Evolutionary conservation across 768 basidiomycete genomes (phyloP).

Genomic region (Goffeauzyma gilvescens): DNA sequence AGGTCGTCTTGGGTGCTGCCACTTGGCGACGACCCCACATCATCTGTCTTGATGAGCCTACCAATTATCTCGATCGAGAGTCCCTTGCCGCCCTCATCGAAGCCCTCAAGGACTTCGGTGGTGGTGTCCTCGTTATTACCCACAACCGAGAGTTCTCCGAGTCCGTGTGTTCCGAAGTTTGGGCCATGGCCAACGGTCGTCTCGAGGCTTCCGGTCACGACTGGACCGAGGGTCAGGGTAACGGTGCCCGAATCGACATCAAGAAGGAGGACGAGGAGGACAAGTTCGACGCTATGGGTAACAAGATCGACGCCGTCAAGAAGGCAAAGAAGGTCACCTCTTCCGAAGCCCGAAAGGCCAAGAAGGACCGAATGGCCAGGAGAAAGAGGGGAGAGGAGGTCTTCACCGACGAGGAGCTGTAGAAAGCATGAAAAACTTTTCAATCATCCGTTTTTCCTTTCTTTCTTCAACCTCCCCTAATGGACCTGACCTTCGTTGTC

Average conservation of each 20-base stretch:
- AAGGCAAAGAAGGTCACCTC: conserved; percentile 61
- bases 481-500: too few relatives aligned
- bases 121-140: conserved; percentile 92
- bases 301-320: conserved; percentile 73
- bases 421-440: too few relatives aligned
- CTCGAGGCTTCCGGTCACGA: conserved; percentile 96
- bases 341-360: conserved; percentile 67
- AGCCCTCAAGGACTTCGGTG: conserved; percentile 92
- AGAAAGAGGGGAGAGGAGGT: conserved; percentile 29
- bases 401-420: conserved; percentile 34
- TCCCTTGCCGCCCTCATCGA: conserved; percentile 97
- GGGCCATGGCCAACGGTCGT: conserved; percentile 96
- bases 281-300: conserved; percentile 90
- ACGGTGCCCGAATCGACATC: conserved; percentile 88
- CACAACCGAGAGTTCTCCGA: conserved; percentile 99
- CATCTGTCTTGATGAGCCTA: conserved; percentile 92
- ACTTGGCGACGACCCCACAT: conserved; percentile 98
- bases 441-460: too few relatives aligned
- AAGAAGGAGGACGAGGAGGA: conserved; percentile 71
- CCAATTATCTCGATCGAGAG: conserved; percentile 98
- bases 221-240: conserved; percentile 98
- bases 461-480: too few relatives aligned
- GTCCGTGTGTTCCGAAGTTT: conserved; percentile 90
- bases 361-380: conserved; percentile 79
- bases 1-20: conserved; percentile 94